phyloP scores from a whole-genome alignment of 352 stramenopile genomes.

The Pythium rishiriense region DNA sequence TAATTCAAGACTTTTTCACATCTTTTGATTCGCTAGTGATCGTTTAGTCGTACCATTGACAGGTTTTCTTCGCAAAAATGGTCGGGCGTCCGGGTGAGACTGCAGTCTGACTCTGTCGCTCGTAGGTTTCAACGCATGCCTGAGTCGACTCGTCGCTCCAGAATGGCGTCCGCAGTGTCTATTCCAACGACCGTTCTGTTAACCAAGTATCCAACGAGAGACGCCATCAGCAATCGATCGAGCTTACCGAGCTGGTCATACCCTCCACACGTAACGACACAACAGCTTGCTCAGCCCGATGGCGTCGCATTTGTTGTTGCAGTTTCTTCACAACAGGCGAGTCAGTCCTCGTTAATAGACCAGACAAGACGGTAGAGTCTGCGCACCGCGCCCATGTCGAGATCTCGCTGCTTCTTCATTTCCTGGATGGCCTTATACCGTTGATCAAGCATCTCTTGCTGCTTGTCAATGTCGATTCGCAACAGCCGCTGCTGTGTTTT shows the following conservation, averaged over 20 bases:
- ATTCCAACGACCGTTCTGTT: background rate
- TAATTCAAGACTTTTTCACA: background rate
- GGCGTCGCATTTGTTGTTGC: constrained; percentile 25
- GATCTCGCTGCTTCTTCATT: constrained; percentile 20
- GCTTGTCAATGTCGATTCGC: constrained; percentile 12
- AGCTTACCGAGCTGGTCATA: constrained; percentile 24
- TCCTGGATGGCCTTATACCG: constrained; percentile 8
- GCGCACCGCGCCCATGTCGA: constrained; percentile 21
- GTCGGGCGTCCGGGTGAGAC: constrained; percentile 16
- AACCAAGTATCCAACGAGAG: background rate
- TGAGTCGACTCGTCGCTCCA: constrained; percentile 26
- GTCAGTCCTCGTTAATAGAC: background rate
- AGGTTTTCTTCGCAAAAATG: constrained; percentile 41
- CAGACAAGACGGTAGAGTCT: background rate
- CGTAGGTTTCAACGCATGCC: constrained; percentile 3
- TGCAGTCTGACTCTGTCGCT: constrained; percentile 3
- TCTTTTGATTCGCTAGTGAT: background rate
- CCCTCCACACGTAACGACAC: constrained; percentile 23
- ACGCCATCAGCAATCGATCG: background rate
- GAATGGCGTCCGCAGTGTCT: constrained; percentile 25
- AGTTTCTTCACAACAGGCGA: constrained; percentile 20
- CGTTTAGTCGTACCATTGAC: constrained; percentile 57
- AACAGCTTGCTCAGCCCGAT: constrained; percentile 15
- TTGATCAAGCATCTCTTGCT: constrained; percentile 22
- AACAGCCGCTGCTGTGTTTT: constrained; percentile 8